phyloP scores from a whole-genome alignment of 1,139 yeast genomes.

The Groenewaldozyma sp. region DNA sequence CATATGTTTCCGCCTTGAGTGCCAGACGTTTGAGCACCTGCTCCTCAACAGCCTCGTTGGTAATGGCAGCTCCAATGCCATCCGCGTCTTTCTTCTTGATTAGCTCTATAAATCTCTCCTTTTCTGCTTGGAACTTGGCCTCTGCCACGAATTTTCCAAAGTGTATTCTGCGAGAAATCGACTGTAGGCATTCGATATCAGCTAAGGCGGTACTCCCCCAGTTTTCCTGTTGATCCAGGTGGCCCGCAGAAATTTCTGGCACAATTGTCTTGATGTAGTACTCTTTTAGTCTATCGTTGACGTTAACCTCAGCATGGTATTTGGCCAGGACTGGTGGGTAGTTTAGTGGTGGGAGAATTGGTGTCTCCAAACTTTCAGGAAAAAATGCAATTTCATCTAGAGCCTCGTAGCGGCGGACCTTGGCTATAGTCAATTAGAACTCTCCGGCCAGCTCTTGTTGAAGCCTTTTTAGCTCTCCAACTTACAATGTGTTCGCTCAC shows the following conservation, averaged over 20 bases:
- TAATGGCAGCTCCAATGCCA: slow-evolving; percentile 74
- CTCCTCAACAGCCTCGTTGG: slow-evolving; percentile 79
- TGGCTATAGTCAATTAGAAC: slow-evolving; percentile 32
- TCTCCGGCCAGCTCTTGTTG: not conserved
- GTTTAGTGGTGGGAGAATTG: slow-evolving; percentile 69
- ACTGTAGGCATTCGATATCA: slow-evolving; percentile 81
- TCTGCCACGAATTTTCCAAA: slow-evolving; percentile 98
- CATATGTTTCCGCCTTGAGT: slow-evolving; percentile 76
- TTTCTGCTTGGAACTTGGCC: slow-evolving; percentile 70
- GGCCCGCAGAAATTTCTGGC: slow-evolving; percentile 58
- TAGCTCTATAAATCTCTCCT: slow-evolving; percentile 51
- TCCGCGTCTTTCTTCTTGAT: slow-evolving; percentile 56
- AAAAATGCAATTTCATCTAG: slow-evolving; percentile 95
- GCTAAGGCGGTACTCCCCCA: slow-evolving; percentile 77
- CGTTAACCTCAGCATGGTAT: slow-evolving; percentile 66
- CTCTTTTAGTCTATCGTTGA: slow-evolving; percentile 57
- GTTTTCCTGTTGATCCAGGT: slow-evolving; percentile 67
- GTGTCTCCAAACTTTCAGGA: slow-evolving; percentile 53
- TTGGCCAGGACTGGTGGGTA: slow-evolving; percentile 74
- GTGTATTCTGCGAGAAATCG: slow-evolving; percentile 88
- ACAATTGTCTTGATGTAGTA: slow-evolving; percentile 64
- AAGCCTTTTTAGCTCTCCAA: slow-evolving; percentile 1
- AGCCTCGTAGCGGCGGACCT: slow-evolving; percentile 81
- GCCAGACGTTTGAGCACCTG: slow-evolving; percentile 70
- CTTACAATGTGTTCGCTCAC: slow-evolving; percentile 59